A percentile compares a stretch with the other conserved stretches of the same genome.
Conservation (phyloP, 345 rosid species). For the Gossypium herbaceum region DNA sequence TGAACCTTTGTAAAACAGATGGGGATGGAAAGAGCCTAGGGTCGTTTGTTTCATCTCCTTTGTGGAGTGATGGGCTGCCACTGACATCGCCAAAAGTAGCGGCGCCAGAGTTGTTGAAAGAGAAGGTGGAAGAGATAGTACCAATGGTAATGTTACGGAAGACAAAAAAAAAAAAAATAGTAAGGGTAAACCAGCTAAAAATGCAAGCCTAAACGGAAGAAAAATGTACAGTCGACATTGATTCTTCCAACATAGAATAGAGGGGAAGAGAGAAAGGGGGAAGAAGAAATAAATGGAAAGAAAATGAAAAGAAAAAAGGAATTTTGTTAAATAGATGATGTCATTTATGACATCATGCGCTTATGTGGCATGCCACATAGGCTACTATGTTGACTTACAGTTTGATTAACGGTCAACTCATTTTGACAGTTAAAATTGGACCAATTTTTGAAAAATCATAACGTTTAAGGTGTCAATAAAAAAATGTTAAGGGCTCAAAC, state of each 20-base stretch:
- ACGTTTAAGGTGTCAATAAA: too few species aligned
- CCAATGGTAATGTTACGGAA: constrained; percentile 11
- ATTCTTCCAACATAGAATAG: constrained; percentile 8
- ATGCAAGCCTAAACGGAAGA: constrained; percentile 3
- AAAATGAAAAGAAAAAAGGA: too few species aligned
- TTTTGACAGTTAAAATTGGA: too few species aligned
- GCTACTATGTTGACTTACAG: too few species aligned
- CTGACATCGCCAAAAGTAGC: not conserved
- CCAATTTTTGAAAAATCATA: too few species aligned
- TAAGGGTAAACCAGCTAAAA: constrained; percentile 9
- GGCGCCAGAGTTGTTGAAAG: constrained; percentile 22
- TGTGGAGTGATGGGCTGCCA: not conserved
- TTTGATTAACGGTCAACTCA: too few species aligned
- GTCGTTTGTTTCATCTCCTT: constrained; percentile 10
- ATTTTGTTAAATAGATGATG: too few species aligned
- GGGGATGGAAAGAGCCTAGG: constrained; percentile 53
- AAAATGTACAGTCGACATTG: constrained; percentile 1
- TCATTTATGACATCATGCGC: too few species aligned
- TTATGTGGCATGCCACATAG: too few species aligned
- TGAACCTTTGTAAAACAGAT: constrained; percentile 59
- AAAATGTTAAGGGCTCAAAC: not conserved
- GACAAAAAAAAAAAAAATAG: not conserved
- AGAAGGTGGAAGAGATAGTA: constrained; percentile 35
- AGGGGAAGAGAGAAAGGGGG: too few species aligned
- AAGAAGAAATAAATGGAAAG: not conserved